Conservation (phyloP, 306 rosid genomes). For the Glycyrrhiza uralensis region DNA sequence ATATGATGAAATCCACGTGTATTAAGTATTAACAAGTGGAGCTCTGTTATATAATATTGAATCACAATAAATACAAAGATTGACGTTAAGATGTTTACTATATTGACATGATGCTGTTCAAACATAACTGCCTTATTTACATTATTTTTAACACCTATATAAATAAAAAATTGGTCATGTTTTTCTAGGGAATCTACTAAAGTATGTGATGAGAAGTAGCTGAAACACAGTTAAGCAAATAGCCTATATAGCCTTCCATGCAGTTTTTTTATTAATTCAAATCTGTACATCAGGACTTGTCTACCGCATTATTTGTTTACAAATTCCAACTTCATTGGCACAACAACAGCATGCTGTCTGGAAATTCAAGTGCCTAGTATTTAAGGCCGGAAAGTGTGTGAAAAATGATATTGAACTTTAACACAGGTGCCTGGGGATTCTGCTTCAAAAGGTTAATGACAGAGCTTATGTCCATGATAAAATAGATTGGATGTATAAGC, state of each 20-base stretch:
- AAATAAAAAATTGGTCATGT: background rate
- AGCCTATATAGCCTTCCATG: background rate
- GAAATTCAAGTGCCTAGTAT: constrained; percentile 5
- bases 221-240: background rate
- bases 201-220: background rate
- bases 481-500: constrained; percentile 88
- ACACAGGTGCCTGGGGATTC: constrained; percentile 87
- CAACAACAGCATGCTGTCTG: background rate
- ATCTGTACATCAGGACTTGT: background rate
- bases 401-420: constrained; percentile 18
- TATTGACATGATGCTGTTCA: no score
- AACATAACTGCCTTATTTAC: no score
- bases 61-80: no score
- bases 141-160: no score
- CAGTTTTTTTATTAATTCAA: background rate
- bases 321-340: constrained; percentile 2
- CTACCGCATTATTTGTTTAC: background rate
- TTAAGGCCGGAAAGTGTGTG: constrained; percentile 7
- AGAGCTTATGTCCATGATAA: constrained; percentile 73
- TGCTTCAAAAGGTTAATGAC: constrained; percentile 88
- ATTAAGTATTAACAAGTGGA: no score
- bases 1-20: no score
- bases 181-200: background rate
- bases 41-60: no score
- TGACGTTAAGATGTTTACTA: no score